A percentile compares a stretch with the other conserved stretches of the same genome.
Evolutionary conservation across 2,329 filamentous ascomycete genomes (phyloP).

Genomic region (Aspergillus hiratsukae): DNA sequence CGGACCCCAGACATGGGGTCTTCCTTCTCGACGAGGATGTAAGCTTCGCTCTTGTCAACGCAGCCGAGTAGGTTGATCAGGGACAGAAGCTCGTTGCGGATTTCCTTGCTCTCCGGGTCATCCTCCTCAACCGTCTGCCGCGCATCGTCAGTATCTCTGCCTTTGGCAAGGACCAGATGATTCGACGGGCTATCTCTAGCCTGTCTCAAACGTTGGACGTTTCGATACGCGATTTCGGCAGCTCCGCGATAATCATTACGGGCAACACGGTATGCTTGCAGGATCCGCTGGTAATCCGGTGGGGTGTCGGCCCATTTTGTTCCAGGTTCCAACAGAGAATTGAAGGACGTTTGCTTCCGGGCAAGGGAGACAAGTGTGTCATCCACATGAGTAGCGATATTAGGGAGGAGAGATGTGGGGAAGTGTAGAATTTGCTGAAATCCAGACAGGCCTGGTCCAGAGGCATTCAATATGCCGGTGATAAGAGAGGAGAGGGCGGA

Average conservation of each 20-base stretch:
- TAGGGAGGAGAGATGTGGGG: conserved; percentile 61
- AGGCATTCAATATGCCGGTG: conserved; percentile 40
- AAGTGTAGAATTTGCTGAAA: conserved; percentile 64
- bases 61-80: conserved; percentile 91
- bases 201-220: conserved; percentile 49
- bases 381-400: conserved; percentile 74
- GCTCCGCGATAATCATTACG: conserved; percentile 81
- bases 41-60: conserved; percentile 75
- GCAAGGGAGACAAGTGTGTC: conserved; percentile 69
- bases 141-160: conserved; percentile 28
- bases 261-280: conserved; percentile 85
- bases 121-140: conserved; percentile 32
- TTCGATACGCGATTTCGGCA: conserved; percentile 53
- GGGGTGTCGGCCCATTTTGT: conserved; percentile 31
- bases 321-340: conserved; percentile 35
- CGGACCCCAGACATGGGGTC: conserved; percentile 38
- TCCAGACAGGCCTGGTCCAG: conserved; percentile 36
- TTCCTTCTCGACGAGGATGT: conserved; percentile 55
- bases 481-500: conserved; percentile 66
- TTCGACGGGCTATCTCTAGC: conserved; percentile 30
- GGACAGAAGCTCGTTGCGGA: conserved; percentile 70
- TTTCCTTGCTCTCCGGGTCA: conserved; percentile 49
- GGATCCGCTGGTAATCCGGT: conserved; percentile 77
- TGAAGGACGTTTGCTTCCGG: conserved; percentile 62
- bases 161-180: conserved; percentile 34